A percentile compares a stretch with the other conserved stretches of the same genome.
phyloP scores from a whole-genome alignment of 805 yeast genomes.

The Cyberlindnera euphorbiae region DNA sequence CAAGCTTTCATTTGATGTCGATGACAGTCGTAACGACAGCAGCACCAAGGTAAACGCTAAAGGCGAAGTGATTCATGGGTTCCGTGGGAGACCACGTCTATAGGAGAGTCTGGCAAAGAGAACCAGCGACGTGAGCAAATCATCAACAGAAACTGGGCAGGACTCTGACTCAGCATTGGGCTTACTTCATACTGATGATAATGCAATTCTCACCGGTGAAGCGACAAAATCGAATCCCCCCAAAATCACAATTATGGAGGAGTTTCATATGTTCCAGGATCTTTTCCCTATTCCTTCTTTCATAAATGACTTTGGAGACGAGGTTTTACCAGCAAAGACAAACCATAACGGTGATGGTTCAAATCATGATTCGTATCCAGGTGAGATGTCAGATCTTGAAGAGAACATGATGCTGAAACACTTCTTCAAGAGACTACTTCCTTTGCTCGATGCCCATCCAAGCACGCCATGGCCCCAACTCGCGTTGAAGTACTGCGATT shows the following conservation, averaged over 20 bases:
- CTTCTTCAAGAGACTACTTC: conserved; percentile 49
- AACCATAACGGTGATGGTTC: not conserved
- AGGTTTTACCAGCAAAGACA: not conserved
- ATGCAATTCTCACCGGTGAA: too few species aligned
- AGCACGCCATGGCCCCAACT: conserved; percentile 58
- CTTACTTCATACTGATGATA: too few species aligned
- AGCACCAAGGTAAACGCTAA: conserved; percentile 23
- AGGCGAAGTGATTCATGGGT: conserved; percentile 37
- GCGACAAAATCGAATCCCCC: conserved; percentile 3
- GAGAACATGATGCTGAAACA: conserved; percentile 53
- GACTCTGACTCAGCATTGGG: not conserved
- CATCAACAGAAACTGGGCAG: not conserved
- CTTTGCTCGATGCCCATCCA: conserved; percentile 54
- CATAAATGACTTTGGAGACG: conserved; percentile 8
- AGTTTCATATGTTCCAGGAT: conserved; percentile 25
- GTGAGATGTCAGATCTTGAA: conserved; percentile 39
- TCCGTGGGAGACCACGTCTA: conserved; percentile 39
- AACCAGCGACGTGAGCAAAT: not conserved
- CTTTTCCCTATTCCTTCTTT: conserved; percentile 22
- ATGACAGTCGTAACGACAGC: conserved; percentile 35
- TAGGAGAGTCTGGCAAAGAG: conserved; percentile 30
- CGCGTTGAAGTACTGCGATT: conserved; percentile 52
- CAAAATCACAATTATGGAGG: conserved; percentile 16
- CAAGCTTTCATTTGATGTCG: conserved; percentile 45
- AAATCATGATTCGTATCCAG: too few species aligned